phyloP scores from a whole-genome alignment of 2,329 filamentous ascomycete species.

The Clonostachys sp. region DNA sequence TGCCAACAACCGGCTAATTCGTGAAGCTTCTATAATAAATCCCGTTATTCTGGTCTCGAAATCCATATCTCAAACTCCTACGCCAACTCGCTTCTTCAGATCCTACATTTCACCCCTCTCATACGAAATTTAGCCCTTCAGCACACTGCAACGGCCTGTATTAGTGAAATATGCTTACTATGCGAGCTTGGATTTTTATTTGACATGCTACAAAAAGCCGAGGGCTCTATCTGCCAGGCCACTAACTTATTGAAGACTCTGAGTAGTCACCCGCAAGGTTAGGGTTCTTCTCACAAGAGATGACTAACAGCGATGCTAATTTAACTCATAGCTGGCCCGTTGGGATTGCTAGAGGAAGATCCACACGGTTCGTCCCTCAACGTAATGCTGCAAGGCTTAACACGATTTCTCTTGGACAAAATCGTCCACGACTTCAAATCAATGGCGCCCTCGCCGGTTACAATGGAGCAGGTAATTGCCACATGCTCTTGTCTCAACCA shows the following conservation, averaged over 20 bases:
- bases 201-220: slow-evolving; percentile 96
- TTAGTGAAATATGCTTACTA: slow-evolving; percentile 77
- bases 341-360: slow-evolving; percentile 84
- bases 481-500: neutral
- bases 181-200: slow-evolving; percentile 95
- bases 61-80: slow-evolving; percentile 98
- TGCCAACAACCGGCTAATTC: slow-evolving; percentile 19
- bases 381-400: slow-evolving; percentile 79
- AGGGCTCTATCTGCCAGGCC: slow-evolving; percentile 90
- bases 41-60: slow-evolving; percentile 84
- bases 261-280: slow-evolving; percentile 73
- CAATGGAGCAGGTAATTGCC: slow-evolving; percentile 61
- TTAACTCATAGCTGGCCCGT: slow-evolving; percentile 50
- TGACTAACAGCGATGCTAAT: neutral
- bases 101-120: slow-evolving; percentile 85
- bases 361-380: slow-evolving; percentile 68
- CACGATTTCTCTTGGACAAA: slow-evolving; percentile 79
- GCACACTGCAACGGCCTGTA: slow-evolving; percentile 81
- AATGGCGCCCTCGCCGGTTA: slow-evolving; percentile 54
- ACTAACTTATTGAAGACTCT: slow-evolving; percentile 92
- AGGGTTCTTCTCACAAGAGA: slow-evolving; percentile 8
- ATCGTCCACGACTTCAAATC: slow-evolving; percentile 73
- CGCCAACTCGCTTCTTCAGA: slow-evolving; percentile 84
- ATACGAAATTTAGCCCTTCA: slow-evolving; percentile 84
- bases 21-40: slow-evolving; percentile 81